Base-by-base conservation (phyloP, 2,329 filamentous ascomycete genomes). In the Hymenoscyphus linearis region DNA sequence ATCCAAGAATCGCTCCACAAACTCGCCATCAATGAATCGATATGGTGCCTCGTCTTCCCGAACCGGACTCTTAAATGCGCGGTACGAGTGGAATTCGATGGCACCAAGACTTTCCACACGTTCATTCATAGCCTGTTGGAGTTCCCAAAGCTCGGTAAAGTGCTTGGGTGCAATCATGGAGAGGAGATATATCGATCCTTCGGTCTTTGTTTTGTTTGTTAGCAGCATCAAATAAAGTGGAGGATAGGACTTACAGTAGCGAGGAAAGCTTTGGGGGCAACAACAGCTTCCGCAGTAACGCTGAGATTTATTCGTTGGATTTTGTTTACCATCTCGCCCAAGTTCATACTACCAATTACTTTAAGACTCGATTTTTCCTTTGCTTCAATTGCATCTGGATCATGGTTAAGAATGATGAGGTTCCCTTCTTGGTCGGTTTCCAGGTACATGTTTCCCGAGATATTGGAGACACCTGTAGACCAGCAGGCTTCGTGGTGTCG, bases 241-340 rank as follows among this genome's bases (percentile, higher is more conserved):
- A 35, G 31, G 37, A 52, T 27, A 52, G 31, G 26, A 75, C 88
- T 77, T 82, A 93, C 93, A 59, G 95, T 98, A 62, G 85, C 93
- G 58, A 98, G 76, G 72, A 98, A 97, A 22, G 95, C 95, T 70
- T 85, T 86, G 0, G 95, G 93, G 7, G 88, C 78, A 7, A 97
- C 85, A 27, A 88, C 79, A 9, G 90, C 85, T 65, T 81, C 86
- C 36, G 85, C 77, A 18, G 81, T 81, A 2, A 85, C 79, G 31
- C 85, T 80, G 10, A 96, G 85, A 59, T 87, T 80, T 18, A 98
- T 84, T 31, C 84, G 84, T 25, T 88, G 84, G 60, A 98, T 96
- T 35, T 86, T 84, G 72, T 99, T 99, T 60, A 98, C 91, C 83
- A 95, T 91, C 74, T 99, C 93, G 1, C 95, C 93, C 10, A 99